These are phyloP conservation scores for Trypanosomatidae sp. DNA, from an alignment of 208 protist genomes.

Conservation along the genomic window DNA sequence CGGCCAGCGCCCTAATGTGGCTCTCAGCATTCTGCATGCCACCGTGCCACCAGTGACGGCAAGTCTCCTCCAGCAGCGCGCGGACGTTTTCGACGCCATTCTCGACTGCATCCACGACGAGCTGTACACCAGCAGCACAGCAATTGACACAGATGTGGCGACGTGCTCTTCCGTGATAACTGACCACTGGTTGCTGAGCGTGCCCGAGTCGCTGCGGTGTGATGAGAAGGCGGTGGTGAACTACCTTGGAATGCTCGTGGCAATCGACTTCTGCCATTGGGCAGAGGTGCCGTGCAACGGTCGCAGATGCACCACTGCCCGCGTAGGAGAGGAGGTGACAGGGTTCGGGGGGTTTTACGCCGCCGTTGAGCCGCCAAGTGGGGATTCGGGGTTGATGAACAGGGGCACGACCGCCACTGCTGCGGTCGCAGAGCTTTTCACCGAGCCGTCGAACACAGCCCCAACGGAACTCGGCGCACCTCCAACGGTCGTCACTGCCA, in stretches of 20 bases:
- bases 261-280: conserved; percentile 90
- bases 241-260: conserved; percentile 79
- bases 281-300: conserved; percentile 30
- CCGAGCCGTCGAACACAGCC: background rate
- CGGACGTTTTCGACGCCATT: conserved; percentile 11
- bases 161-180: conserved; percentile 10
- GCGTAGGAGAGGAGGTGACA: conserved; percentile 37
- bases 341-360: conserved; percentile 64
- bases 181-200: conserved; percentile 55
- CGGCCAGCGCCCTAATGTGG: conserved; percentile 1
- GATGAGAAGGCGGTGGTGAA: conserved; percentile 46
- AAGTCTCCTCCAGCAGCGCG: background rate
- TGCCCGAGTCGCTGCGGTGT: conserved; percentile 40
- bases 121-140: background rate
- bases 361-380: background rate
- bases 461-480: background rate
- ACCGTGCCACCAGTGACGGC: conserved; percentile 22
- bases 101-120: conserved; percentile 4
- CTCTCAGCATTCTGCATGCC: conserved; percentile 17
- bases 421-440: background rate
- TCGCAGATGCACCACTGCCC: conserved; percentile 3
- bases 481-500: background rate
- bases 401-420: background rate
- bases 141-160: background rate
- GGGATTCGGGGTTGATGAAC: background rate